Evolutionary conservation across 306 rosid genomes (phyloP), one percentile per base, ranked within the genome.

Genomic region (Begonia peltatifolia): DNA sequence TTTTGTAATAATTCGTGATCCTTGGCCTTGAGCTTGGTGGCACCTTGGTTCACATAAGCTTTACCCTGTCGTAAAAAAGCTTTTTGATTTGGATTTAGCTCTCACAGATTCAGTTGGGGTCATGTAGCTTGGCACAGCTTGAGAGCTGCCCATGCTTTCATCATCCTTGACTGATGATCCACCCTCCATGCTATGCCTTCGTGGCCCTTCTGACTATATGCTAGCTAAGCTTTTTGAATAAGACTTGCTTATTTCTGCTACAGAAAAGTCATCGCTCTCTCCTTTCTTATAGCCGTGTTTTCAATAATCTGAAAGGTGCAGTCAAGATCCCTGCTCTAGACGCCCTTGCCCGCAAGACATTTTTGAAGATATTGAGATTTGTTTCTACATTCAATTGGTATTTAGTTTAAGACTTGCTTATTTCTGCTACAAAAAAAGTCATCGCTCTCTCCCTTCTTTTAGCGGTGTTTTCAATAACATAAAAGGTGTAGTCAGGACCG

Each of bases 311-410:
- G 66, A 86, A 90, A 57, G 96, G 99, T 22, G 99, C 94, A 52
- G 99, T 86, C 57, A 90, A 69, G 57, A 86, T 95, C 50, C 88
- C 95, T 76, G 86, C 83, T 65, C 99, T 94, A 2, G 85, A 83
- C 63, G 68, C 92, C 72, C 99, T 86, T 47, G 99, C 99, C 6
- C 95, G 84, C 69, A 83, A 47, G 52, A 90, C 92, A 56, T 86
- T 90, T 38, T 17, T 23, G 30, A 5, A 2, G 2, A 5, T 23
- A 5, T 2, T 2, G 30, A 5, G 5, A 5, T 23, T 23, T 23
- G 30, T 23, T 23, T 23, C 30, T 23, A 5, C 30, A 23, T 23
- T 23, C 30, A 23, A 5, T 5, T 23, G 30, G 30, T 23, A 23
- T 23, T 23, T 23, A 2, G 30, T 23, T 2, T 23, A 23, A 23